Base-by-base conservation (phyloP, 352 stramenopile genomes). In the Discostella stelligera region DNA sequence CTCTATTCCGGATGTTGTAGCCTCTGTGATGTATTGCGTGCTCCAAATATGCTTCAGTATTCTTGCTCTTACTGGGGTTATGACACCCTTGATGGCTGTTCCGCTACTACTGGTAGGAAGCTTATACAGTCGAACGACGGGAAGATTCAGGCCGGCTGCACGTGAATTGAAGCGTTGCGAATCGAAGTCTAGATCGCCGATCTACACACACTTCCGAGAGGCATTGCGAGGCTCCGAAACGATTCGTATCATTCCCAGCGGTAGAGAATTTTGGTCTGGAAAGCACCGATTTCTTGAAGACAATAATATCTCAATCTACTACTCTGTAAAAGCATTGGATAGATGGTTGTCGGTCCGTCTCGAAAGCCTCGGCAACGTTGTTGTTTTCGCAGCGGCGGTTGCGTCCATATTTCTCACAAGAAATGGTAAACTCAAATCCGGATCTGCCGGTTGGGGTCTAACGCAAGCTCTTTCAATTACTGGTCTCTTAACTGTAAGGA, bases 401-500 rank as follows among this genome's bases (percentile, higher is more conserved):
- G 79, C 77, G 48, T 88, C 77, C 16, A 67, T 91, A 11, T 77
- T 85, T 56, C 61, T 91, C 1, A 85, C 77, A 54, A 59, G 85
- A 21, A 25, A 48, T 10, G 78, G 80, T 10, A 72, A 66, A 11
- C 66, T 90, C 16, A 76, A 84, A 49, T 65, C 79, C 49, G 87
- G 87, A 16, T 75, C 66, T 21, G 87, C 87, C 1, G 87, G 83
- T 32, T 93, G 87, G 87, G 87, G 87, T 21, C 55, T 93, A 9
- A 91, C 85, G 10, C 87, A 93, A 77, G 73, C 87, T 49, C 56
- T 93, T 11, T 74, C 72, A n/a, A 91, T 93, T 21, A 93, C 87
- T 13, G 87, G 87, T 30, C 65, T 91, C 20, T 65, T 93, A 41
- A 84, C 83, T 23, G 53, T 61, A 61, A 60, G 37, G 11, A 11